Conservation (phyloP, 192 early-diverging fungal species). For the Gaertneriomyces sp. region DNA sequence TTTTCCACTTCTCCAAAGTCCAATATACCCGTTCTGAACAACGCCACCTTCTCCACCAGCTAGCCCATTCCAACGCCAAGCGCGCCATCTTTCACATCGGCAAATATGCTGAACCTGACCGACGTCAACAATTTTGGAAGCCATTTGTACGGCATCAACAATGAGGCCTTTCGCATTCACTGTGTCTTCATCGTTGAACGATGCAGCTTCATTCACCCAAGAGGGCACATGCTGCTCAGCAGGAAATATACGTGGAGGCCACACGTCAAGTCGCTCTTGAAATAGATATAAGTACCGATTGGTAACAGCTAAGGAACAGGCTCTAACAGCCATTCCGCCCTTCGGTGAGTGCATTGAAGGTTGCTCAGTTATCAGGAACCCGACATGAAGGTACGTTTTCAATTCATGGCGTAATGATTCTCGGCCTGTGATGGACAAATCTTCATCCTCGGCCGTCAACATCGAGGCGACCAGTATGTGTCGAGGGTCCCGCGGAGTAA, state of each 20-base stretch:
- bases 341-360: conserved; percentile 5
- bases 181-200: not conserved
- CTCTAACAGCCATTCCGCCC: conserved; percentile 29
- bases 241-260: conserved; percentile 52
- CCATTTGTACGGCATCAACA: conserved; percentile 27
- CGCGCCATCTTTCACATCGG: conserved; percentile 48
- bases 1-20: conserved; percentile 22
- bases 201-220: conserved; percentile 20
- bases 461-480: conserved; percentile 6
- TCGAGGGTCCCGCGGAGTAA: not conserved
- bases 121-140: conserved; percentile 27
- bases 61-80: conserved; percentile 42
- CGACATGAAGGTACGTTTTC: conserved; percentile 44
- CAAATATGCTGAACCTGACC: conserved; percentile 35
- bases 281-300: conserved; percentile 45
- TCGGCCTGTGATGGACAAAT: conserved; percentile 24
- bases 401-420: conserved; percentile 34
- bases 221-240: conserved; percentile 16
- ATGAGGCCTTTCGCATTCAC: conserved; percentile 32
- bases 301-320: conserved; percentile 37
- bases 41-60: conserved; percentile 31
- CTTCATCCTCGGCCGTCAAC: conserved; percentile 28
- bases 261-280: conserved; percentile 46
- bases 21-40: conserved; percentile 39
- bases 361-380: conserved; percentile 31